Conservation (phyloP, 1,139 yeast species). For the Scheffersomyces cryptocercus region DNA sequence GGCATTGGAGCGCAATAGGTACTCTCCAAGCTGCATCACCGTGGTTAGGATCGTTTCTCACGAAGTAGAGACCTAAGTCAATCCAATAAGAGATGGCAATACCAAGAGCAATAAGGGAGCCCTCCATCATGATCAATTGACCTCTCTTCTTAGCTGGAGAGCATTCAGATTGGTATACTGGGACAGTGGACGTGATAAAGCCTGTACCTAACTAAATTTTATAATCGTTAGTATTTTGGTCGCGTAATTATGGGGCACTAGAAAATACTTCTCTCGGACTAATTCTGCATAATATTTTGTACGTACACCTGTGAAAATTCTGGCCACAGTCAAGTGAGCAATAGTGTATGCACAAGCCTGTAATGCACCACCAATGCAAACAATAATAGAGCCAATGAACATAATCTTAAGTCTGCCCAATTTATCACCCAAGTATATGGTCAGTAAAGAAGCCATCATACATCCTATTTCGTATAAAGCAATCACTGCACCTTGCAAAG, state of each 20-base stretch:
- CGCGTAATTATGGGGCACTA: too few relatives aligned
- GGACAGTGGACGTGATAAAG: slow-evolving; percentile 39
- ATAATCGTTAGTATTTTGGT: too few relatives aligned
- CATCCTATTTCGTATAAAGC: slow-evolving; percentile 42
- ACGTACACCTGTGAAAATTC: slow-evolving; percentile 39
- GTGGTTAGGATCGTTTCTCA: slow-evolving; percentile 13
- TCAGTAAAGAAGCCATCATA: slow-evolving; percentile 33
- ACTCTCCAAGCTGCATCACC: slow-evolving; percentile 37
- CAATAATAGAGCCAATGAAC: slow-evolving; percentile 32
- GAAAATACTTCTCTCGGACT: too few relatives aligned
- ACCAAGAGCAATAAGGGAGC: slow-evolving; percentile 40
- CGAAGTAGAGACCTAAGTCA: slow-evolving; percentile 46
- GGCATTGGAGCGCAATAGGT: slow-evolving; percentile 48
- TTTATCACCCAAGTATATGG: slow-evolving; percentile 36
- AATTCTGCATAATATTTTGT: neutral
- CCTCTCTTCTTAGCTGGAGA: slow-evolving; percentile 38
- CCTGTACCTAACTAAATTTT: slow-evolving; percentile 32
- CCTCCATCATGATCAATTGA: slow-evolving; percentile 35
- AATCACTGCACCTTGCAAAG: slow-evolving; percentile 42
- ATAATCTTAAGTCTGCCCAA: slow-evolving; percentile 35
- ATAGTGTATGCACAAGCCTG: slow-evolving; percentile 35
- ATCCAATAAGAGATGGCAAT: slow-evolving; percentile 46
- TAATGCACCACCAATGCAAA: slow-evolving; percentile 37
- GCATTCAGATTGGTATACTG: slow-evolving; percentile 41
- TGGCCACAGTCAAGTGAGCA: slow-evolving; percentile 38